Percentiles rank a stretch among this genome's conserved stretches.
phyloP scores from a whole-genome alignment of 2,329 filamentous ascomycete species.

The Penicillium sp. region DNA sequence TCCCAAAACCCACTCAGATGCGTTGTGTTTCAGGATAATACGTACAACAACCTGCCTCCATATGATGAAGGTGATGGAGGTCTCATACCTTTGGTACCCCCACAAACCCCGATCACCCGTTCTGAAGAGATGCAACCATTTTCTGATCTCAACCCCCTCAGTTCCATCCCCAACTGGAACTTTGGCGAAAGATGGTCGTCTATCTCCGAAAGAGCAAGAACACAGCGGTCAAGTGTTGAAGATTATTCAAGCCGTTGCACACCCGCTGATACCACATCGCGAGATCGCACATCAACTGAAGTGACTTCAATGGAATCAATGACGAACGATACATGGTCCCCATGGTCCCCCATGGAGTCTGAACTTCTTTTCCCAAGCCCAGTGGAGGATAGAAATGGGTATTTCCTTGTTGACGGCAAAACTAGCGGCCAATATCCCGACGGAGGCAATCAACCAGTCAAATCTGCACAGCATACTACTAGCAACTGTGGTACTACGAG shows the following conservation, averaged over 20 bases:
- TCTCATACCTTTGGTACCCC: not conserved
- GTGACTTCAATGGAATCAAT: conserved; percentile 9
- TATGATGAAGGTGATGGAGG: not conserved
- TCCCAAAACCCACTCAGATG: not conserved
- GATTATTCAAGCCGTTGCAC: conserved; percentile 8
- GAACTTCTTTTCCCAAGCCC: conserved; percentile 21
- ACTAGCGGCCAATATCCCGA: conserved; percentile 22
- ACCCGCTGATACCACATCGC: conserved; percentile 17
- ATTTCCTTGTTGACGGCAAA: conserved; percentile 32
- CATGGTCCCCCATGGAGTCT: conserved; percentile 12
- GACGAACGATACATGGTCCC: conserved; percentile 20
- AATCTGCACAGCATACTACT: conserved; percentile 15
- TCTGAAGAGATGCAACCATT: not conserved
- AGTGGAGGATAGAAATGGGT: conserved; percentile 23
- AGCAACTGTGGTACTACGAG: conserved; percentile 16
- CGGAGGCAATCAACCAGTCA: conserved; percentile 25
- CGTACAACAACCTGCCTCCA: not conserved
- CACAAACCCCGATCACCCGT: not conserved
- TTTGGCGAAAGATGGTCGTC: not conserved
- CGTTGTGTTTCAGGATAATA: not conserved
- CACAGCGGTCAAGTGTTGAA: not conserved
- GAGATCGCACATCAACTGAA: conserved; percentile 4
- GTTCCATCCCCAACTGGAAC: not conserved
- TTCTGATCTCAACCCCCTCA: not conserved
- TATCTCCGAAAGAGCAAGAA: not conserved